A percentile compares a stretch with the other conserved stretches of the same genome.
phyloP scores from a whole-genome alignment of 345 rosid genomes.

The Eucalyptus brandiana region DNA sequence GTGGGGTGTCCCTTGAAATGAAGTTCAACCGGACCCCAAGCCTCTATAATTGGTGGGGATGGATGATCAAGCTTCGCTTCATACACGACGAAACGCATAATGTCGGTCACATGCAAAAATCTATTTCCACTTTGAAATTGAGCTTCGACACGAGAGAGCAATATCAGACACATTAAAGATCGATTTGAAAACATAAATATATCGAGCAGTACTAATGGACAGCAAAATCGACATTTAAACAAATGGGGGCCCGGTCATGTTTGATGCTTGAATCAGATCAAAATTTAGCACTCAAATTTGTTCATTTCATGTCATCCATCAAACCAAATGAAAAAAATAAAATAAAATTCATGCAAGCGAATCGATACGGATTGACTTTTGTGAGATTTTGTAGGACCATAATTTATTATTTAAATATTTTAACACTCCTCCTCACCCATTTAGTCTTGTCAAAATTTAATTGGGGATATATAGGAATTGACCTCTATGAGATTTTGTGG shows the following conservation, averaged over 20 bases:
- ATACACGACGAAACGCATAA: background rate
- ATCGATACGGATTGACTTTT: background rate
- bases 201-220: background rate
- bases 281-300: background rate
- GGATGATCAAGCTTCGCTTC: background rate
- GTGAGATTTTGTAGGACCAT: too few species aligned
- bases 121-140: background rate
- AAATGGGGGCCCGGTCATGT: background rate
- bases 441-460: too few species aligned
- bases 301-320: background rate
- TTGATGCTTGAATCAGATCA: rapidly evolving
- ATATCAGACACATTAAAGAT: background rate
- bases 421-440: too few species aligned
- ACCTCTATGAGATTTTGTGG: too few species aligned
- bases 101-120: background rate
- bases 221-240: background rate
- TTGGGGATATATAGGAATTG: too few species aligned
- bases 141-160: background rate
- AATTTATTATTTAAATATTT: too few species aligned
- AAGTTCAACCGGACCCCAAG: background rate
- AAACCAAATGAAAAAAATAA: background rate
- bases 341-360: background rate
- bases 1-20: background rate
- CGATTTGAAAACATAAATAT: background rate
- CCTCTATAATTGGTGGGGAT: background rate